These are phyloP conservation scores for Cyberlindnera meyerae DNA, from an alignment of 805 yeast genomes.

Conservation along the genomic window DNA sequence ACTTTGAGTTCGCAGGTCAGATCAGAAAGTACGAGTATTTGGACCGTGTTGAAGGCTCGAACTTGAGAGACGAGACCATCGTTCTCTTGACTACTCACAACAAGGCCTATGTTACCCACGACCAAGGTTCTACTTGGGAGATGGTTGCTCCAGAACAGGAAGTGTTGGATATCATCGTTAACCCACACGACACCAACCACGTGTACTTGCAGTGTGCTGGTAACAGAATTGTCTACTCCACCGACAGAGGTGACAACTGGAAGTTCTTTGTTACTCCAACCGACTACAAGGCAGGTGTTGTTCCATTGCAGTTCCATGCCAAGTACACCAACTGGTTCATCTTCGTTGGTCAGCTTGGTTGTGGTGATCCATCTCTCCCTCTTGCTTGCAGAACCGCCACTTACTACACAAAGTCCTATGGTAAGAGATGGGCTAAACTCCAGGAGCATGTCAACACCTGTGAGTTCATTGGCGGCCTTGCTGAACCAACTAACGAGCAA, in stretches of 20 bases:
- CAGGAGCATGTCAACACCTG: slow-evolving; percentile 53
- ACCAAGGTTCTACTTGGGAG: slow-evolving; percentile 35
- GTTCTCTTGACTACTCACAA: slow-evolving; percentile 51
- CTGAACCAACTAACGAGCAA: slow-evolving; percentile 39
- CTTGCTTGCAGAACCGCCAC: slow-evolving; percentile 52
- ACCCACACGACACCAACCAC: slow-evolving; percentile 54
- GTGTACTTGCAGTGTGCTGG: slow-evolving; percentile 25
- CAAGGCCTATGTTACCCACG: slow-evolving; percentile 59
- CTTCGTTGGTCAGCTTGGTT: slow-evolving; percentile 59
- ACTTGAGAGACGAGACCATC: slow-evolving; percentile 56
- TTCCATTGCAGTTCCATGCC: slow-evolving; percentile 59
- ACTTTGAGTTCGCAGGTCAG: slow-evolving; percentile 45
- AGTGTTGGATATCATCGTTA: slow-evolving; percentile 52
- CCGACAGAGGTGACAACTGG: slow-evolving; percentile 56
- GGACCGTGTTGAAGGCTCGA: slow-evolving; percentile 35
- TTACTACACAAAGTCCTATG: slow-evolving; percentile 62
- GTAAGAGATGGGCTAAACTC: slow-evolving; percentile 54
- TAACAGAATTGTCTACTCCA: slow-evolving; percentile 47
- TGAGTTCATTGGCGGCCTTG: slow-evolving; percentile 60
- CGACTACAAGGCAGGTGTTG: slow-evolving; percentile 50
- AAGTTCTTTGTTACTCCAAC: slow-evolving; percentile 40
- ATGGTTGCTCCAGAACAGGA: slow-evolving; percentile 31
- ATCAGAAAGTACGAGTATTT: slow-evolving; percentile 57
- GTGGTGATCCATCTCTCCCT: slow-evolving; percentile 30
- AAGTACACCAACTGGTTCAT: slow-evolving; percentile 53